These are phyloP conservation scores for Suillus spraguei DNA, from an alignment of 768 basidiomycete species.

Conservation along the genomic window DNA sequence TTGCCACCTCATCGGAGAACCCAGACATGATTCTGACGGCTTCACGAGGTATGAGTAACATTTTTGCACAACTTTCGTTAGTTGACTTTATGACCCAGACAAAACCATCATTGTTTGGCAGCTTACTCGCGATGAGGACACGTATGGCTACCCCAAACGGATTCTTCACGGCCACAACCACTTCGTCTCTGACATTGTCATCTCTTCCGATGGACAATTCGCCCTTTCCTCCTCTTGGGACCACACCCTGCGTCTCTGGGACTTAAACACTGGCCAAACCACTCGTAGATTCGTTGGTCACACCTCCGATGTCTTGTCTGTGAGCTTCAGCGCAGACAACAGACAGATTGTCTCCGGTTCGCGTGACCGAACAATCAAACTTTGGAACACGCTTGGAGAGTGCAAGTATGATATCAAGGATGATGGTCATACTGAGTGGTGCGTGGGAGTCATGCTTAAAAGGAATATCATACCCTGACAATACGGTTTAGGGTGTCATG, in stretches of 20 bases:
- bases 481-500: slow-evolving; percentile 82
- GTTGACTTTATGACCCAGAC: slow-evolving; percentile 59
- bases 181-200: slow-evolving; percentile 98
- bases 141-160: slow-evolving; percentile 96
- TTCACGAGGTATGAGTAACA: slow-evolving; percentile 76
- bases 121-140: slow-evolving; percentile 88
- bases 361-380: slow-evolving; percentile 96
- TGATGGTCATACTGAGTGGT: slow-evolving; percentile 97
- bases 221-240: slow-evolving; percentile 99
- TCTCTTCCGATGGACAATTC: slow-evolving; percentile 99
- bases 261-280: slow-evolving; percentile 95
- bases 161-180: slow-evolving; percentile 99
- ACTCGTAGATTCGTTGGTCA: slow-evolving; percentile 98
- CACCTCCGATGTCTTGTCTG: slow-evolving; percentile 96
- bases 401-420: slow-evolving; percentile 99
- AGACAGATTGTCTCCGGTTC: slow-evolving; percentile 99
- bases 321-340: slow-evolving; percentile 99
- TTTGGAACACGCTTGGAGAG: slow-evolving; percentile 99
- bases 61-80: slow-evolving; percentile 15
- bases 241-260: slow-evolving; percentile 99
- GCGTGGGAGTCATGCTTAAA: slow-evolving; percentile 13
- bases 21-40: slow-evolving; percentile 99
- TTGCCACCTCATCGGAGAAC: slow-evolving; percentile 98
- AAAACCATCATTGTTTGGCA: slow-evolving; percentile 99
- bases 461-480: slow-evolving; percentile 1